These are phyloP conservation scores for Aspergillus ostianus DNA, from an alignment of 495 filamentous ascomycete genomes.

Conservation along the genomic window DNA sequence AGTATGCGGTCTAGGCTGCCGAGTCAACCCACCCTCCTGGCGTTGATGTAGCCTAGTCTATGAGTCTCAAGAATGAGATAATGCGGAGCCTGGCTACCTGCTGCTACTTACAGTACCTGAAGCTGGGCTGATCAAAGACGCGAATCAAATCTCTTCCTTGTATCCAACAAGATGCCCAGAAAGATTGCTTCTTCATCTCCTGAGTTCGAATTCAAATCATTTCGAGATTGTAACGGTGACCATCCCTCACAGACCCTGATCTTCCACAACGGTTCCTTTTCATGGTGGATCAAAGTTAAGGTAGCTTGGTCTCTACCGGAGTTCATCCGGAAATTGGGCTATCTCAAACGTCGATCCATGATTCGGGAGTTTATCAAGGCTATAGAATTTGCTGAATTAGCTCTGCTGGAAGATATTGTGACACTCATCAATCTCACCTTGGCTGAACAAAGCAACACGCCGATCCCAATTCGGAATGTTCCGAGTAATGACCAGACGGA, in stretches of 20 bases:
- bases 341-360: slow-evolving; percentile 6
- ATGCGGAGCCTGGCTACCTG: too few species aligned
- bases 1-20: too few species aligned
- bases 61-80: too few species aligned
- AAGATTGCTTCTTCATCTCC: background rate
- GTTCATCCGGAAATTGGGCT: slow-evolving; percentile 5
- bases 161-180: background rate
- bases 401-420: slow-evolving; percentile 15
- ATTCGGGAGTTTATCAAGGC: slow-evolving; percentile 17
- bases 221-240: slow-evolving; percentile 1
- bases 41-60: too few species aligned
- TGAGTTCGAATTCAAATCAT: slow-evolving; percentile 4
- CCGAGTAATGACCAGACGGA: background rate
- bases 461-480: slow-evolving; percentile 11
- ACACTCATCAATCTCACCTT: slow-evolving; percentile 13
- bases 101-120: too few species aligned
- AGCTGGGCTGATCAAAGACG: background rate
- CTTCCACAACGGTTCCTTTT: slow-evolving; percentile 12
- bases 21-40: too few species aligned
- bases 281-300: slow-evolving; percentile 20
- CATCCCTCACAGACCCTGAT: slow-evolving; percentile 19
- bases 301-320: slow-evolving; percentile 11
- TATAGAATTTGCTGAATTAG: slow-evolving; percentile 15
- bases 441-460: slow-evolving; percentile 8
- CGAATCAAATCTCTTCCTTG: slow-evolving; percentile 1